Percentiles rank a stretch among this genome's conserved stretches.
Evolutionary conservation across 1,284 basidiomycete species (phyloP).

Genomic region (Apiotrichum gracile): DNA sequence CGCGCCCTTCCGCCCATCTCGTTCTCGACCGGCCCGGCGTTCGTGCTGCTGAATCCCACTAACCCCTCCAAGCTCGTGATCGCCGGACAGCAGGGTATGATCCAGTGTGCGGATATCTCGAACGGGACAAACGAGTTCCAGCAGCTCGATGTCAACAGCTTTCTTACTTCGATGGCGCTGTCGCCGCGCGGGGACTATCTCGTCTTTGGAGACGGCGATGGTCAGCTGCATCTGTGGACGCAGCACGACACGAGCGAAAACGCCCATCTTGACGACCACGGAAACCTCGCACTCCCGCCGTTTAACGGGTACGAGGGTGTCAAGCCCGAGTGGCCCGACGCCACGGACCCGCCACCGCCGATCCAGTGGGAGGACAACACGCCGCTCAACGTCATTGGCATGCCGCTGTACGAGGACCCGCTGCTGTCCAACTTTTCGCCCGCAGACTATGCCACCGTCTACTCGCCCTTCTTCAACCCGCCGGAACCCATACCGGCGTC

Average conservation of each 20-base stretch:
- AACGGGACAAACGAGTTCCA: slow-evolving; percentile 57
- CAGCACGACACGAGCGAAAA: slow-evolving; percentile 61
- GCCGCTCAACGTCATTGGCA: slow-evolving; percentile 83
- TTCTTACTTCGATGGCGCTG: slow-evolving; percentile 72
- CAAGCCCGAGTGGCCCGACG: slow-evolving; percentile 77
- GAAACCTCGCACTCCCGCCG: slow-evolving; percentile 50
- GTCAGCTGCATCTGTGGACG: slow-evolving; percentile 77
- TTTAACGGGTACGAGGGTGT: slow-evolving; percentile 82
- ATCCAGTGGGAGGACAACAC: slow-evolving; percentile 77
- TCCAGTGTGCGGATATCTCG: slow-evolving; percentile 85
- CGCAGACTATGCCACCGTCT: slow-evolving; percentile 41
- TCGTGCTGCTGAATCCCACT: slow-evolving; percentile 76
- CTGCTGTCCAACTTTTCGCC: slow-evolving; percentile 71
- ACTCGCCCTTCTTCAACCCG: slow-evolving; percentile 53
- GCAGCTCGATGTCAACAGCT: slow-evolving; percentile 57
- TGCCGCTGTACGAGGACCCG: slow-evolving; percentile 74
- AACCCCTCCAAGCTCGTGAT: slow-evolving; percentile 71
- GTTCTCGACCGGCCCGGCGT: slow-evolving; percentile 81
- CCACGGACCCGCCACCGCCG: slow-evolving; percentile 60
- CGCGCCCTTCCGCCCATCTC: slow-evolving; percentile 69
- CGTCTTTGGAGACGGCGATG: slow-evolving; percentile 86
- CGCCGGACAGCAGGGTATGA: slow-evolving; percentile 74
- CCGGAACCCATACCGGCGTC: slow-evolving; percentile 67
- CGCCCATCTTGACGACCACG: slow-evolving; percentile 36
- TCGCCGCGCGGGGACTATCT: slow-evolving; percentile 84